These are phyloP conservation scores for Phaffomyces opuntiae DNA, from an alignment of 805 yeast species.

Conservation along the genomic window DNA sequence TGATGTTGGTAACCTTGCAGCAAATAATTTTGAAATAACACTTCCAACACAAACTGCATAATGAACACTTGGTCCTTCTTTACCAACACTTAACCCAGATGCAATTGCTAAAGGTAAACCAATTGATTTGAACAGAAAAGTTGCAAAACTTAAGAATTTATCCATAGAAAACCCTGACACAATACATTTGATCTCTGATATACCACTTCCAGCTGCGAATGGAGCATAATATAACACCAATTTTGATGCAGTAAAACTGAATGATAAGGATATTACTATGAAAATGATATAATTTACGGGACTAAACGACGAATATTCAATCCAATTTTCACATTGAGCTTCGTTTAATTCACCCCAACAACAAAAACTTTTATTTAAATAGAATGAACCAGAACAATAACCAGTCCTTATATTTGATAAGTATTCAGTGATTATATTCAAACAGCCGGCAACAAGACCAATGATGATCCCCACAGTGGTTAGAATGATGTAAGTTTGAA, in stretches of 20 bases:
- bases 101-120: constrained; percentile 89
- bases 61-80: constrained; percentile 98
- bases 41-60: constrained; percentile 94
- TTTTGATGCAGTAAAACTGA: constrained; percentile 60
- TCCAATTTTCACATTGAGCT: constrained; percentile 60
- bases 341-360: constrained; percentile 58
- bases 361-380: constrained; percentile 71
- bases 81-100: constrained; percentile 89
- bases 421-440: constrained; percentile 82
- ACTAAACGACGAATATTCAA: constrained; percentile 45
- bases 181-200: constrained; percentile 92
- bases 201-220: constrained; percentile 95
- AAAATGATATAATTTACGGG: constrained; percentile 50
- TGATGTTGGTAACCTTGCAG: constrained; percentile 8
- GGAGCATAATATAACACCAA: constrained; percentile 73
- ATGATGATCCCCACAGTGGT: constrained; percentile 68
- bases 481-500: constrained; percentile 59
- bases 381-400: constrained; percentile 61
- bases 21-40: constrained; percentile 23
- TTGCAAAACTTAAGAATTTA: constrained; percentile 68
- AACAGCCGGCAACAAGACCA: constrained; percentile 76
- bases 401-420: constrained; percentile 76
- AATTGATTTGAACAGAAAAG: constrained; percentile 67
- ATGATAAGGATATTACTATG: constrained; percentile 47
- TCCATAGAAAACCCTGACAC: constrained; percentile 81